A percentile compares a stretch with the other conserved stretches of the same genome.
Conservation (phyloP, 2,329 filamentous ascomycete species). For the Sphaerostilbella broomeana region DNA sequence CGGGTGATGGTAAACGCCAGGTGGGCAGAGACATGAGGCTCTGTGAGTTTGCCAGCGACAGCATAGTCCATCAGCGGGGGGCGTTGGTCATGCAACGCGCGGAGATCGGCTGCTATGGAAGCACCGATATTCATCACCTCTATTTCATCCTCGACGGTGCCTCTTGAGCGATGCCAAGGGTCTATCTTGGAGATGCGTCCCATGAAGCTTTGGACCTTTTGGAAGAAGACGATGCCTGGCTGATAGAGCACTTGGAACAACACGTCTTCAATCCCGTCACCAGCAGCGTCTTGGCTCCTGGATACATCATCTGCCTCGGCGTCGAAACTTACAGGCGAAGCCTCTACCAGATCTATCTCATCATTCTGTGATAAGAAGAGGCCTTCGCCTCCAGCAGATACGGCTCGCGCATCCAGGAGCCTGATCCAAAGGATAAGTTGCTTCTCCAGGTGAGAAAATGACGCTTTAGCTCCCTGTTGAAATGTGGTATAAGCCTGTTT, state of each 20-base stretch:
- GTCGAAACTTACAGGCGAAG: conserved; percentile 34
- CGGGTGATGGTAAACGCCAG: conserved; percentile 45
- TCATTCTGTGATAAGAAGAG: conserved; percentile 44
- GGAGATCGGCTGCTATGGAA: conserved; percentile 43
- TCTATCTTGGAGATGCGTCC: conserved; percentile 51
- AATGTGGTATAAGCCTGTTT: conserved; percentile 43
- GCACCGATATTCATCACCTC: conserved; percentile 50
- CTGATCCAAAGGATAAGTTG: conserved; percentile 49
- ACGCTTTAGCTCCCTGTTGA: conserved; percentile 32
- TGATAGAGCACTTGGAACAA: conserved; percentile 49
- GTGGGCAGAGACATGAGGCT: conserved; percentile 41
- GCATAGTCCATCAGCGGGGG: conserved; percentile 52
- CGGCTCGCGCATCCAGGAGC: conserved; percentile 47
- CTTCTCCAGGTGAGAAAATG: conserved; percentile 35
- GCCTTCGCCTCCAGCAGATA: conserved; percentile 50
- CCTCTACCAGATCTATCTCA: conserved; percentile 38
- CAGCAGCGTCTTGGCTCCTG: conserved; percentile 18
- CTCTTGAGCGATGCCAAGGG: conserved; percentile 48
- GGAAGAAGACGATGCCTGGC: conserved; percentile 51
- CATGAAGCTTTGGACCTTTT: conserved; percentile 52
- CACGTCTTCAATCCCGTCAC: conserved; percentile 41
- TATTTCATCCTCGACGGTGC: conserved; percentile 51
- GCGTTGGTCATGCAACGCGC: conserved; percentile 42
- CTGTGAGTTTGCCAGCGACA: conserved; percentile 43
- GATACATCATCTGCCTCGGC: conserved; percentile 20